Evolutionary conservation across 495 filamentous ascomycete species (phyloP).

Genomic region (Parathielavia hyrcaniae): DNA sequence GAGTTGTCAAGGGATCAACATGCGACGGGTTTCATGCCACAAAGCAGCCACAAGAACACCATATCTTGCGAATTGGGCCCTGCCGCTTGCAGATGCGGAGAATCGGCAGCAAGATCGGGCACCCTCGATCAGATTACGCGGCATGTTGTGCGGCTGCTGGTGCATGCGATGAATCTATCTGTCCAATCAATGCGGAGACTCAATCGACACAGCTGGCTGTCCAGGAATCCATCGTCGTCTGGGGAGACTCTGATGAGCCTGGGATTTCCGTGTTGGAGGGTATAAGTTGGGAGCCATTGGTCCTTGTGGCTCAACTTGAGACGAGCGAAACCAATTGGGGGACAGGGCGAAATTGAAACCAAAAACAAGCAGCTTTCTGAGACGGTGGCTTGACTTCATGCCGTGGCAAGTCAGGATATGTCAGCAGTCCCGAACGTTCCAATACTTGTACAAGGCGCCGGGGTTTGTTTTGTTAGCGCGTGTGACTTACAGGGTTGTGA

Average conservation of each 20-base stretch:
- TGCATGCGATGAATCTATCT: constrained; percentile 19
- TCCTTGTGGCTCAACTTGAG: constrained; percentile 4
- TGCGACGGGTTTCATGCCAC: constrained; percentile 19
- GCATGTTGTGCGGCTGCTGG: constrained; percentile 28
- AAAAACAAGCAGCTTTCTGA: constrained; percentile 17
- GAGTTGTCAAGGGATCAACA: constrained; percentile 25
- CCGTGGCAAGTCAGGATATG: constrained; percentile 1
- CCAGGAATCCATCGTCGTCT: constrained; percentile 6
- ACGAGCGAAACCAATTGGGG: constrained; percentile 23
- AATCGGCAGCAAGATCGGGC: background rate
- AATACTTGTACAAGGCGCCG: too few relatives aligned
- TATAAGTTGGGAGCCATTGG: constrained; percentile 30
- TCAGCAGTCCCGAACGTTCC: constrained; percentile 11
- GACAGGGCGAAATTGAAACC: constrained; percentile 20
- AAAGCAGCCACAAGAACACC: constrained; percentile 1
- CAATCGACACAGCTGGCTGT: constrained; percentile 9
- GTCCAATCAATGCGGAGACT: constrained; percentile 21
- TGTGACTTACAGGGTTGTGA: too few relatives aligned
- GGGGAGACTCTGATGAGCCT: constrained; percentile 16
- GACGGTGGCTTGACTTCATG: constrained; percentile 9
- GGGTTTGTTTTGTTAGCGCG: too few relatives aligned
- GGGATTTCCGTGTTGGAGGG: constrained; percentile 27
- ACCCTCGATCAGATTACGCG: constrained; percentile 23
- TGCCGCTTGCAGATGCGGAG: constrained; percentile 13
- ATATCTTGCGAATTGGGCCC: background rate